Conservation (phyloP, 306 rosid genomes). For the Hippophae tibetana region DNA sequence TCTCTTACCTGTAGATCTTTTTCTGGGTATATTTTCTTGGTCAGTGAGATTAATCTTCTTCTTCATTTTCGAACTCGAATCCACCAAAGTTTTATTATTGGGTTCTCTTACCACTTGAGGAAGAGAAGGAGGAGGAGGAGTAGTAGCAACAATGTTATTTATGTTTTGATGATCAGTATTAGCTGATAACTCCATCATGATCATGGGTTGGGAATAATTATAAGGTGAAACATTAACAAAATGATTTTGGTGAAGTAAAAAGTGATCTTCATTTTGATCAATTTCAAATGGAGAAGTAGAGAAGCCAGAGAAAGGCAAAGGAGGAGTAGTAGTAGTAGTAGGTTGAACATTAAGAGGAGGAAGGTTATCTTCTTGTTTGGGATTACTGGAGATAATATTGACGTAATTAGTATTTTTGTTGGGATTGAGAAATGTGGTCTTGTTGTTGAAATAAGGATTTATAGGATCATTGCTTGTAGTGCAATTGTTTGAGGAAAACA, state of each 20-base stretch:
- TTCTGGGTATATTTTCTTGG: conserved; percentile 20
- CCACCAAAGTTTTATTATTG: not conserved
- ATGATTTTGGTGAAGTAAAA: conserved; percentile 10
- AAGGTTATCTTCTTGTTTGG: conserved; percentile 16
- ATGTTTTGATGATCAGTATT: too few relatives aligned
- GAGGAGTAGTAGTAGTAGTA: not conserved
- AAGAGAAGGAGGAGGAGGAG: not conserved
- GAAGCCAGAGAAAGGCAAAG: conserved; percentile 38
- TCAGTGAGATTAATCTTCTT: not conserved
- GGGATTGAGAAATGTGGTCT: too few relatives aligned
- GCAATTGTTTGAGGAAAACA: conserved; percentile 38
- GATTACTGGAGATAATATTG: conserved; percentile 19
- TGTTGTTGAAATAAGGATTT: too few relatives aligned
- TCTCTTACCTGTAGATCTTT: conserved; percentile 36
- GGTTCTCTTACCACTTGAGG: not conserved
- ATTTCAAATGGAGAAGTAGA: conserved; percentile 38
- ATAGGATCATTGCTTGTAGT: conserved; percentile 31
- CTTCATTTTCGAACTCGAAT: not conserved
- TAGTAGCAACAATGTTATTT: not conserved
- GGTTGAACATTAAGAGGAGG: too few relatives aligned
- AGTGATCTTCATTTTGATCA: conserved; percentile 31
- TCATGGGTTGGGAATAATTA: too few relatives aligned
- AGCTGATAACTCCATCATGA: too few relatives aligned
- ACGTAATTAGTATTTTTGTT: conserved; percentile 17
- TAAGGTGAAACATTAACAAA: too few relatives aligned